Conservation (phyloP, 2,329 filamentous ascomycete genomes). For the Cordyceps cicadae region DNA sequence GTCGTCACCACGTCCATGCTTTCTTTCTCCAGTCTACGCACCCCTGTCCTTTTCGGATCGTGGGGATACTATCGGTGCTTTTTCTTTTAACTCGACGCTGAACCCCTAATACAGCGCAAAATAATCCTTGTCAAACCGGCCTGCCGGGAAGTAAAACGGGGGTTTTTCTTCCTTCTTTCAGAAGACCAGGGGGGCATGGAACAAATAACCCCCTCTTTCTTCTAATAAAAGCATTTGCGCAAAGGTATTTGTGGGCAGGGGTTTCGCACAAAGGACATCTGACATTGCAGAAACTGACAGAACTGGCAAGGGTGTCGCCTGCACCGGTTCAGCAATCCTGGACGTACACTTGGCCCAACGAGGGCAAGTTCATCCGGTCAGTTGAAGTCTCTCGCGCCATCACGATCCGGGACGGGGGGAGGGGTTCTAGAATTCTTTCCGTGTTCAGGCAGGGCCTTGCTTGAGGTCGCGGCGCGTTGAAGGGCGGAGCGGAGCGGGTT, state of each 20-base stretch:
- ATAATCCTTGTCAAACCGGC: background rate
- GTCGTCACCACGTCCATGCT: background rate
- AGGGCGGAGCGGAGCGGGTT: too few relatives aligned
- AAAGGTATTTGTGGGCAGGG: background rate
- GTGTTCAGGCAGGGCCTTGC: background rate
- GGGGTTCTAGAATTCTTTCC: background rate
- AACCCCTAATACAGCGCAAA: background rate
- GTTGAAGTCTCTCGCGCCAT: background rate
- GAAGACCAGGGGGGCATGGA: too few relatives aligned
- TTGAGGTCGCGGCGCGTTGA: too few relatives aligned
- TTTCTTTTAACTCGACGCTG: background rate
- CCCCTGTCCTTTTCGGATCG: background rate
- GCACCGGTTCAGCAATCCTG: background rate
- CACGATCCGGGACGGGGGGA: too few relatives aligned
- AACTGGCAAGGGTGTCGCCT: constrained; percentile 1
- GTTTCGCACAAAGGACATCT: background rate
- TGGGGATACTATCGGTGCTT: background rate
- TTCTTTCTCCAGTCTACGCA: background rate
- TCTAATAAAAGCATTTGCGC: too few relatives aligned
- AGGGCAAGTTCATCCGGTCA: background rate
- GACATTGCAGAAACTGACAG: background rate
- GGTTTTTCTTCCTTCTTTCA: too few relatives aligned
- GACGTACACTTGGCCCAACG: background rate
- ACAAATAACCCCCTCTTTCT: too few relatives aligned
- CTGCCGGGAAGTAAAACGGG: background rate